These are phyloP conservation scores for Xerocomus potaroensis DNA, from an alignment of 768 basidiomycete genomes.

Conservation along the genomic window DNA sequence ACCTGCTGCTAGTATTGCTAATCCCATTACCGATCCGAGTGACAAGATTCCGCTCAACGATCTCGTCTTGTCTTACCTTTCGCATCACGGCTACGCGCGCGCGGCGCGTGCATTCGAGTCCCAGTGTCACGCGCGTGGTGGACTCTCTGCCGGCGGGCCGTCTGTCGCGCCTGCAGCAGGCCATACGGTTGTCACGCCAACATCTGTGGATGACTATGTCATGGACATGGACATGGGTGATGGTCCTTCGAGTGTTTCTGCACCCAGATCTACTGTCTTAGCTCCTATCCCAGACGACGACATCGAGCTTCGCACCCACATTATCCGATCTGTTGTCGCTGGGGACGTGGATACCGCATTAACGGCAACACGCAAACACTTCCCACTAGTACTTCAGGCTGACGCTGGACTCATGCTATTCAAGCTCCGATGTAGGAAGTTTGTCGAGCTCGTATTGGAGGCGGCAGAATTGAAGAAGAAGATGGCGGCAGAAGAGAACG, in stretches of 20 bases:
- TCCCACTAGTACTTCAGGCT: conserved; percentile 60
- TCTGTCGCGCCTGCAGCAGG: conserved; percentile 4
- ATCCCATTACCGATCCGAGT: conserved; percentile 40
- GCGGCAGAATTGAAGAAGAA: conserved; percentile 66
- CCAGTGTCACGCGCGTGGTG: conserved; percentile 35
- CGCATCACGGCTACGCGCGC: conserved; percentile 78
- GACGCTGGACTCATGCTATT: conserved; percentile 72
- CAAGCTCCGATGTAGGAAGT: conserved; percentile 79
- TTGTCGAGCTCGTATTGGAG: conserved; percentile 76
- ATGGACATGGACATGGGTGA: conserved; percentile 45
- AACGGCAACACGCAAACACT: conserved; percentile 47
- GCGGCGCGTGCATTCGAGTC: conserved; percentile 65
- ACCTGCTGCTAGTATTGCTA: conserved; percentile 2
- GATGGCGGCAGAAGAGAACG: conserved; percentile 42
- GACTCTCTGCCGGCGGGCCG: conserved; percentile 12
- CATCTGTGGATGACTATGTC: conserved; percentile 35
- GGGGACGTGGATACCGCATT: conserved; percentile 75
- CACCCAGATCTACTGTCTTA: conserved; percentile 10
- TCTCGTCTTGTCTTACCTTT: conserved; percentile 74
- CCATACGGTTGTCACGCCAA: conserved; percentile 1
- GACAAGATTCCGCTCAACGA: conserved; percentile 60
- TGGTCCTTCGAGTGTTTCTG: conserved; percentile 7
- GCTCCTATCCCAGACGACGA: conserved; percentile 39
- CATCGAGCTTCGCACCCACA: conserved; percentile 63
- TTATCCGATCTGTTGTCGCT: conserved; percentile 61